A percentile compares a stretch with the other conserved stretches of the same genome.
These are phyloP conservation scores for Xylaria sp. DNA, from an alignment of 2,329 filamentous ascomycete species.

Conservation along the genomic window DNA sequence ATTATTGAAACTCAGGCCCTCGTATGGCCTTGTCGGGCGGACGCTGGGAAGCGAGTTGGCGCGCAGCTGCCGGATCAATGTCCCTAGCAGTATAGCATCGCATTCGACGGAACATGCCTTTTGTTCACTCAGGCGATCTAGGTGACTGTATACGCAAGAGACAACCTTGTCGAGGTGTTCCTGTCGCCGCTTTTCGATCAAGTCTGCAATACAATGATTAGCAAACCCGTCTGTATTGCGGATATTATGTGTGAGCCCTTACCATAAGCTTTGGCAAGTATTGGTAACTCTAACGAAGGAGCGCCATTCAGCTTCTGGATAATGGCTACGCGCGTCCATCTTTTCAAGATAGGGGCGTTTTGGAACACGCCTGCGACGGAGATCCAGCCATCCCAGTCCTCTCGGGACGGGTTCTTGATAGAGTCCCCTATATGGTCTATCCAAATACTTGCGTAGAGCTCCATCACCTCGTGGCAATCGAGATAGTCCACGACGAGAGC, in stretches of 20 bases:
- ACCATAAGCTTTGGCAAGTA: conserved; percentile 28
- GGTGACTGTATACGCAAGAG: conserved; percentile 18
- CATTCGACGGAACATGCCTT: conserved; percentile 24
- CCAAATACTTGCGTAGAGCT: conserved; percentile 34
- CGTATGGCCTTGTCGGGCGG: conserved; percentile 21
- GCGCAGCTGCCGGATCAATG: conserved; percentile 21
- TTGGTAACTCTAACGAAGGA: conserved; percentile 26
- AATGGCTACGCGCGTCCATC: conserved; percentile 30
- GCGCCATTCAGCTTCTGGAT: conserved; percentile 22
- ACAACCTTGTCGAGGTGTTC: conserved; percentile 27
- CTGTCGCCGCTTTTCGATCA: conserved; percentile 25
- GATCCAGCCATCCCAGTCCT: conserved; percentile 32
- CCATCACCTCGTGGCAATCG: conserved; percentile 29
- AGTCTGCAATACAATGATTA: conserved; percentile 11
- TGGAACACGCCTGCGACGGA: conserved; percentile 26
- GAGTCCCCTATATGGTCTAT: background rate
- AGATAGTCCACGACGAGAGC: conserved; percentile 27
- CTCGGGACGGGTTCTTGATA: background rate
- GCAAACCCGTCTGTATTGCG: background rate
- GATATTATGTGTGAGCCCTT: background rate
- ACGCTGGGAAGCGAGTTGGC: conserved; percentile 24
- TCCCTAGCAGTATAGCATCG: conserved; percentile 30
- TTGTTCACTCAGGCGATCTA: conserved; percentile 20
- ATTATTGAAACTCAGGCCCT: conserved; percentile 16
- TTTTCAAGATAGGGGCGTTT: conserved; percentile 11